Conservation (phyloP, 73 alveolate genomes). For the Paramecium biaurelia region DNA sequence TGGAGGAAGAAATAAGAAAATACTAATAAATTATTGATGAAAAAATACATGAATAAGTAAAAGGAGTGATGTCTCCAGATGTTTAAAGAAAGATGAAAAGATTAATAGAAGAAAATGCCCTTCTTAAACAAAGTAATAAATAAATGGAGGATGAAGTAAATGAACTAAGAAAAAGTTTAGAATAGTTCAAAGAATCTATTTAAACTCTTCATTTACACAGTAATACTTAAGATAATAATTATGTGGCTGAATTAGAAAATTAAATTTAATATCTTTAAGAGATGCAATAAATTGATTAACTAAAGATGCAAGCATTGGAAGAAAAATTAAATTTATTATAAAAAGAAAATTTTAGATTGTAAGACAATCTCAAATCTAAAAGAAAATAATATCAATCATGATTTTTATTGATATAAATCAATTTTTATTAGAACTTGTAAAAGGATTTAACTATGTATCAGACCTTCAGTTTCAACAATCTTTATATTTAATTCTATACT, state of each 20-base stretch:
- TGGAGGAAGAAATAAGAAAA: not conserved
- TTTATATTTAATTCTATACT: too few relatives aligned
- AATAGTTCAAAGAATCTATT: not conserved
- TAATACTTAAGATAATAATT: not conserved
- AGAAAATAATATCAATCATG: not conserved
- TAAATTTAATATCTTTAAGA: not conserved
- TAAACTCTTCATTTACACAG: not conserved
- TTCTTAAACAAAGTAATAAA: not conserved
- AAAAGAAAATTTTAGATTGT: not conserved
- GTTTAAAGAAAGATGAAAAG: not conserved
- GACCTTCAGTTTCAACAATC: too few relatives aligned
- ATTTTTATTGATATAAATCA: not conserved
- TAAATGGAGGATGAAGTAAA: constrained; percentile 9
- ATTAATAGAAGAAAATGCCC: not conserved
- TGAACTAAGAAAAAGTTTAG: constrained; percentile 14
- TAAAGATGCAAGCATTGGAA: constrained; percentile 20
- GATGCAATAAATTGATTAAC: not conserved
- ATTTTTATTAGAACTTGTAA: not conserved
- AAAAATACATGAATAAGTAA: not conserved
- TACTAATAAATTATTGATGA: not conserved
- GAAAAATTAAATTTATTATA: constrained; percentile 3
- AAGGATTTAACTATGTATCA: not conserved
- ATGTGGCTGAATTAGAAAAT: not conserved
- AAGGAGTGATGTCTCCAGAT: not conserved
- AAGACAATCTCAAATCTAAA: constrained; percentile 9